Percentiles rank a stretch among this genome's conserved stretches.
These are phyloP conservation scores for Boletus tylopilopsis DNA, from an alignment of 768 basidiomycete genomes.

Conservation along the genomic window DNA sequence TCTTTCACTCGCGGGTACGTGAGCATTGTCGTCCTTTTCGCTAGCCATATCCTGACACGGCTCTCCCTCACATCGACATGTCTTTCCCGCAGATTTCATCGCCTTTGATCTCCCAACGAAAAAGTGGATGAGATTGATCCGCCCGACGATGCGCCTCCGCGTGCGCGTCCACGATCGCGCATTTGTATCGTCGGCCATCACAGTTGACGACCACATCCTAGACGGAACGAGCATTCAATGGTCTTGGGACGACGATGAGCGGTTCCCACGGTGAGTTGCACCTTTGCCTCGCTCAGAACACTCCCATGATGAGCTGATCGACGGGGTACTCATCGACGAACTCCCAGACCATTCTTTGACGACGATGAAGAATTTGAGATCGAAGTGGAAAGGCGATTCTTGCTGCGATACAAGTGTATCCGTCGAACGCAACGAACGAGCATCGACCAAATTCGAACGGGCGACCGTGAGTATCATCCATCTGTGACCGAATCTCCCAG, in stretches of 20 bases:
- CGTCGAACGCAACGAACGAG: constrained; percentile 20
- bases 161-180: constrained; percentile 4
- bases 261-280: constrained; percentile 15
- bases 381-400: constrained; percentile 17
- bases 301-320: no score
- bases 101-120: constrained; percentile 22
- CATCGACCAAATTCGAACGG: constrained; percentile 24
- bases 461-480: constrained; percentile 8
- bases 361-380: constrained; percentile 20
- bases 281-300: no score
- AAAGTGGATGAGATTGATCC: constrained; percentile 16
- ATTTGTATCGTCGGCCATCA: constrained; percentile 18
- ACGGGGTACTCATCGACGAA: background rate
- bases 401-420: constrained; percentile 22
- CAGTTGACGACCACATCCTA: background rate
- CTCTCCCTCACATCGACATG: background rate
- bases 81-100: constrained; percentile 19
- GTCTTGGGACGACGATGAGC: constrained; percentile 12
- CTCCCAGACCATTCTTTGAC: constrained; percentile 12
- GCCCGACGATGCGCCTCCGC: constrained; percentile 23
- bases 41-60: background rate
- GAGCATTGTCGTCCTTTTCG: background rate
- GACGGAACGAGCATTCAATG: constrained; percentile 6
- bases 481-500: no score
- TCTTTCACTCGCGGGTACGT: constrained; percentile 21